These are phyloP conservation scores for Backusella macrospora DNA, from an alignment of 192 early-diverging fungal species.

Conservation along the genomic window DNA sequence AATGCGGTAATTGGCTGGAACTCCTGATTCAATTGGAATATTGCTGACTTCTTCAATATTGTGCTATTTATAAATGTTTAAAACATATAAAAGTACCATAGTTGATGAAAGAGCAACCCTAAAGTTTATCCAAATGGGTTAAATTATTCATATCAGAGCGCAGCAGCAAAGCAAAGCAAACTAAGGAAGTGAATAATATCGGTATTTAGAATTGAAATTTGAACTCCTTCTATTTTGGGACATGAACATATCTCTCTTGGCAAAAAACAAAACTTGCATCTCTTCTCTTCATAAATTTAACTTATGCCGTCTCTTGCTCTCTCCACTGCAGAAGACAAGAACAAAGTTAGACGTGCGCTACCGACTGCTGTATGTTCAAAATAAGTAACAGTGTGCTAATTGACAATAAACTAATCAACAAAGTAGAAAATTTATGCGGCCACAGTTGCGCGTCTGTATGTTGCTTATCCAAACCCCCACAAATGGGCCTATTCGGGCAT, in stretches of 20 bases:
- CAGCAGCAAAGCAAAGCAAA: neutral
- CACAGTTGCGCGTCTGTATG: constrained; percentile 78
- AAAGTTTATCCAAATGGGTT: neutral
- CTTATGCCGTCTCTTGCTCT: constrained; percentile 45
- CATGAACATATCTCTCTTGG: neutral
- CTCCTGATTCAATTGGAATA: neutral
- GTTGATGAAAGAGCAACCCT: neutral
- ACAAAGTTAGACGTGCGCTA: constrained; percentile 33
- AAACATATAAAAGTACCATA: too few species aligned
- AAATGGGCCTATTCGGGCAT: constrained; percentile 74
- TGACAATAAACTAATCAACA: neutral
- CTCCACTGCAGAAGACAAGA: constrained; percentile 40
- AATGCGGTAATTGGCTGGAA: neutral
- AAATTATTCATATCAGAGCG: neutral
- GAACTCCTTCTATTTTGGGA: too few species aligned
- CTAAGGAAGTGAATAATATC: neutral
- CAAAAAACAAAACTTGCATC: constrained; percentile 19
- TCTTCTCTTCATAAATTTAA: constrained; percentile 23
- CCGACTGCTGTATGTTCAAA: constrained; percentile 31
- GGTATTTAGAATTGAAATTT: too few species aligned
- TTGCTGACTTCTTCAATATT: neutral
- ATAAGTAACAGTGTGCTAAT: neutral
- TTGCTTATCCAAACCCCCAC: constrained; percentile 68
- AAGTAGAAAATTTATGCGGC: constrained; percentile 77
- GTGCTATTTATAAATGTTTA: too few species aligned